Conservation (phyloP, 352 stramenopile genomes). For the Globisporangium nunn region DNA sequence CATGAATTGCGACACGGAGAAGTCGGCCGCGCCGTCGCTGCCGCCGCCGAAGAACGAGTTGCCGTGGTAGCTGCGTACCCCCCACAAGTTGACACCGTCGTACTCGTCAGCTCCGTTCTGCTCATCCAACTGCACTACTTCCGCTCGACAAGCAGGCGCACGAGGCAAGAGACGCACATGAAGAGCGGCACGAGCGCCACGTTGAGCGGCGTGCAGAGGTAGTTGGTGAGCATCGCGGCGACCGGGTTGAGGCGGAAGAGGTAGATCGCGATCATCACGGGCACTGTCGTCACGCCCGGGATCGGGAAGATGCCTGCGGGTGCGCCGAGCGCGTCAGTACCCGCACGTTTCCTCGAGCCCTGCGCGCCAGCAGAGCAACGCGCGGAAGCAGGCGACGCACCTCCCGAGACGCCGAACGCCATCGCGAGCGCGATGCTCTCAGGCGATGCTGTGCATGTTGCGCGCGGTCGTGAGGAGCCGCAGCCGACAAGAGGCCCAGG, state of each 20-base stretch:
- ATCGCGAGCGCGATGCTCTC: conserved; percentile 70
- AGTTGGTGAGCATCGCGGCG: conserved; percentile 80
- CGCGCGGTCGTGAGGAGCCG: neutral
- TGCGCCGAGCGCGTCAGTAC: neutral
- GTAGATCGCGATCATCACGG: conserved; percentile 71
- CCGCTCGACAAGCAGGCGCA: no score
- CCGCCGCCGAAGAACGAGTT: conserved; percentile 33
- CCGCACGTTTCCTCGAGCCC: no score
- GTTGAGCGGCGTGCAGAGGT: conserved; percentile 73
- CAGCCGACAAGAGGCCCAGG: no score
- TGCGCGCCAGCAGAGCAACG: no score
- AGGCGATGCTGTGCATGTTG: conserved; percentile 36
- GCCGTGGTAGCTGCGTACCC: conserved; percentile 43
- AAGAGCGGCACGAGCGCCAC: conserved; percentile 69
- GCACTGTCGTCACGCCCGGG: conserved; percentile 61
- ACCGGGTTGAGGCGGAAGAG: conserved; percentile 76
- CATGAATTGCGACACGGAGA: conserved; percentile 63
- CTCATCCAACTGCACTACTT: no score
- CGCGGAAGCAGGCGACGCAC: conserved; percentile 13
- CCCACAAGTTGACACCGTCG: neutral
- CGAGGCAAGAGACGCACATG: conserved; percentile 38
- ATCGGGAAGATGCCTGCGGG: conserved; percentile 66
- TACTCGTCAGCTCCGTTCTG: neutral
- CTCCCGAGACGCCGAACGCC: conserved; percentile 68
- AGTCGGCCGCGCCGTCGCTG: conserved; percentile 38